Conservation (phyloP, 106 monocot species). For the Allium fistulosum region DNA sequence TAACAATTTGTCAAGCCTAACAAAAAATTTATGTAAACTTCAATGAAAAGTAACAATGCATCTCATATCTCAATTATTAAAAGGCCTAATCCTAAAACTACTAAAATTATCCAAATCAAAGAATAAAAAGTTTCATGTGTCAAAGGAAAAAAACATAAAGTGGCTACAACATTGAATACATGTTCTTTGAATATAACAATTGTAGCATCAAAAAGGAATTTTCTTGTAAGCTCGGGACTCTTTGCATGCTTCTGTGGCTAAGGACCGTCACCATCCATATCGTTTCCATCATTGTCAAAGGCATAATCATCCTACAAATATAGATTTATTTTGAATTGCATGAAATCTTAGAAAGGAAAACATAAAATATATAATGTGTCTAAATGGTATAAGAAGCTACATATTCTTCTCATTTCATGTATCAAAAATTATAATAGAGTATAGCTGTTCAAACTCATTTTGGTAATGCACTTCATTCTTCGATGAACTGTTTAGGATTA, state of each 20-base stretch:
- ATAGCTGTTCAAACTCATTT: no score
- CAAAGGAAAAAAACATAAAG: background rate
- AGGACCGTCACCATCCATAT: slow-evolving; percentile 62
- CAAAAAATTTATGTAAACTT: no score
- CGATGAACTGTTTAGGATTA: no score
- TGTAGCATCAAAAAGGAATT: slow-evolving; percentile 96
- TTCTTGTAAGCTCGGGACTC: slow-evolving; percentile 96
- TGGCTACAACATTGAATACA: slow-evolving; percentile 22
- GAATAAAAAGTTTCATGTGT: background rate
- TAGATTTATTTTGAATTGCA: background rate
- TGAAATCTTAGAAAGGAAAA: background rate
- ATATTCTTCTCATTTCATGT: no score
- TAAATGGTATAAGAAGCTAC: no score
- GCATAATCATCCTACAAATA: slow-evolving; percentile 78
- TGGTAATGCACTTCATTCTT: no score
- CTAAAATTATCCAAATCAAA: no score
- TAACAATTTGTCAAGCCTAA: no score
- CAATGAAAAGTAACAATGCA: no score
- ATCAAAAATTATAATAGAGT: no score
- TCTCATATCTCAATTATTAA: no score
- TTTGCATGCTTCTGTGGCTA: slow-evolving; percentile 96
- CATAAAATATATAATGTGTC: background rate
- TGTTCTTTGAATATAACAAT: slow-evolving; percentile 97
- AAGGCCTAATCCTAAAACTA: no score
- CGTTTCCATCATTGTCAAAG: slow-evolving; percentile 85